Base-by-base conservation (phyloP, 164 flowering plant species). In the Magnolia kwangsiensis region DNA sequence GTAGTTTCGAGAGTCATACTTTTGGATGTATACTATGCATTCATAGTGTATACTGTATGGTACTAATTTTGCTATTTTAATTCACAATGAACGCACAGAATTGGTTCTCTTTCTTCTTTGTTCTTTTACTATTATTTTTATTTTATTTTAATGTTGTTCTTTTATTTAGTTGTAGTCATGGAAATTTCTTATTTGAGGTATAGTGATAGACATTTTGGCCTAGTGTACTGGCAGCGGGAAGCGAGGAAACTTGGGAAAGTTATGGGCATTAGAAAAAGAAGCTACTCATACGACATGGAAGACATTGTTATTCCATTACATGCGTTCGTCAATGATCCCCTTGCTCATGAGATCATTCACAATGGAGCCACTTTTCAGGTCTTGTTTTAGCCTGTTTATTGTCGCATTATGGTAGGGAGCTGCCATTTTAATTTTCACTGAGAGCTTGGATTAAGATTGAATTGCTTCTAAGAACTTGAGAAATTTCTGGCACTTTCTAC, bases 291-390 rank as follows among this genome's bases (percentile, higher is more conserved):
- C 73, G 72, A 92, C 78, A 85, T 89, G 91, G 85, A 87, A 71
- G 92, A 91, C 1, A 73, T 90, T 58, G 90, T 87, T 51, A 92
- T 94, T 97, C 97, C 99, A 71, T 82, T 96, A 69, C 87, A 83
- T 72, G 81, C 86, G 74, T 96, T 85, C 78, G 88, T 96, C 61
- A 83, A 90, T 79, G 83, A 90, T 58, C 97, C 97, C 73, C 76
- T 87, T 19, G 94, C 93, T 78, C 87, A 79, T 72, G 99, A 96
- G 67, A 89, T 92, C 69, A 80, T 96, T 76, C 98, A 96, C 83
- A 94, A 96, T 80, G 98, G 99, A 72, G 98, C 97, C 31, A 96
- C 99, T 37, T 96, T 94, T 81, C 99, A 96, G 98, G 99, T 96
- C 61, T 10, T 37, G 6, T 37, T 37, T 55, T 55, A 16, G 61